Evolutionary conservation across 2,329 filamentous ascomycete species (phyloP), one percentile per base, ranked within the genome.

Genomic region (Xylariaceae sp.): DNA sequence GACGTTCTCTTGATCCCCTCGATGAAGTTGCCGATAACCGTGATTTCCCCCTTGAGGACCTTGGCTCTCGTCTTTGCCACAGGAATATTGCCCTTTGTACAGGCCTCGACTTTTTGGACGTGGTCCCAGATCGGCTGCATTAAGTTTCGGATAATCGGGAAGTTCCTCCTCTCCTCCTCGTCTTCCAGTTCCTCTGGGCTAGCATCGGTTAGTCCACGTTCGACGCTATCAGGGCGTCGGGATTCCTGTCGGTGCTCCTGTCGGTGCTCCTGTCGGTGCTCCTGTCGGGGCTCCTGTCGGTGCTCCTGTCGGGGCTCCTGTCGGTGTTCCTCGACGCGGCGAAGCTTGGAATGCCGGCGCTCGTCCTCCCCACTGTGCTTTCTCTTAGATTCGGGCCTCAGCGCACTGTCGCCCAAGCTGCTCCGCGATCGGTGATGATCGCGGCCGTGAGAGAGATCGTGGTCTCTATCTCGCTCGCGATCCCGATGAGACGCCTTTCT

Each of bases 301-400:
- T n/a, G n/a, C n/a, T n/a, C n/a, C n/a, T n/a, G n/a, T n/a, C n/a
- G n/a, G n/a, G n/a, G n/a, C n/a, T 52, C 50, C 13, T 54, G 56
- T 17, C 57, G 55, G 35, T 57, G 18, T 45, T 47, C 44, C 34
- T 41, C 75, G 2, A 73, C 64, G 31, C 73, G 70, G 15, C 74
- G 69, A 40, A 71, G 67, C 50, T 76, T 75, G 30, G 38, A 44
- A 28, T 66, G 61, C 35, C 63, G 62, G 13, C 69, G 69, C 12
- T 76, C 73, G 31, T 72, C 66, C 26, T 74, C 70, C 19, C 69
- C 69, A 38, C 69, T 73, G 44, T 81, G 74, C 56, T 81, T 82
- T 35, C 78, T 71, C 62, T 82, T 83, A 36, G 68, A 62, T 26
- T 81, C 76, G 2, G 70, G 68, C 16, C 73, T 64, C 1, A 71